Conservation (phyloP, 108 stramenopile genomes). For the Nitzschia inconspicua region DNA sequence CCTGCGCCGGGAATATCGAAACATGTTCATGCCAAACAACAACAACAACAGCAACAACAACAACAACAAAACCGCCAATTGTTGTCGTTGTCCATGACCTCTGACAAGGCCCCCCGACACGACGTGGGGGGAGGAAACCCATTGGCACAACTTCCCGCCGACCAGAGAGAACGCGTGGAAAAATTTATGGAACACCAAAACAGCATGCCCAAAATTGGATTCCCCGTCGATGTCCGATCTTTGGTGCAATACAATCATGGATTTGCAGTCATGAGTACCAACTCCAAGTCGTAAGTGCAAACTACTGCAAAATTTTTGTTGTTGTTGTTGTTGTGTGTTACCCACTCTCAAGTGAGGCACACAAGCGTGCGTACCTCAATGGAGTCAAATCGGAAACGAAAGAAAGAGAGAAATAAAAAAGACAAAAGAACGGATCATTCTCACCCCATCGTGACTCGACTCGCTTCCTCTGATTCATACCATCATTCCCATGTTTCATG, state of each 20-base stretch:
- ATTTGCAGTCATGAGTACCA: conserved; percentile 85
- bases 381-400: too few species aligned
- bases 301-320: neutral
- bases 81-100: too few species aligned
- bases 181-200: conserved; percentile 61
- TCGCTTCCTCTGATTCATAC: conserved; percentile 3
- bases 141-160: conserved; percentile 6
- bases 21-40: too few species aligned
- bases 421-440: too few species aligned
- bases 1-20: too few species aligned
- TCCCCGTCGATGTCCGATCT: conserved; percentile 64
- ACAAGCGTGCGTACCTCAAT: too few species aligned
- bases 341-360: too few species aligned
- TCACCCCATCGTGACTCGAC: neutral
- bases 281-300: conserved; percentile 62
- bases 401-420: too few species aligned
- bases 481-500: neutral
- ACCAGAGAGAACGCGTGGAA: conserved; percentile 18
- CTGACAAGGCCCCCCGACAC: conserved; percentile 32
- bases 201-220: conserved; percentile 66
- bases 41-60: too few species aligned
- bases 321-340: too few species aligned
- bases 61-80: too few species aligned
- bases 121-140: conserved; percentile 17
- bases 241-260: conserved; percentile 87